Base-by-base conservation (phyloP, 2,329 filamentous ascomycete species). In the Botrytis byssoidea region DNA sequence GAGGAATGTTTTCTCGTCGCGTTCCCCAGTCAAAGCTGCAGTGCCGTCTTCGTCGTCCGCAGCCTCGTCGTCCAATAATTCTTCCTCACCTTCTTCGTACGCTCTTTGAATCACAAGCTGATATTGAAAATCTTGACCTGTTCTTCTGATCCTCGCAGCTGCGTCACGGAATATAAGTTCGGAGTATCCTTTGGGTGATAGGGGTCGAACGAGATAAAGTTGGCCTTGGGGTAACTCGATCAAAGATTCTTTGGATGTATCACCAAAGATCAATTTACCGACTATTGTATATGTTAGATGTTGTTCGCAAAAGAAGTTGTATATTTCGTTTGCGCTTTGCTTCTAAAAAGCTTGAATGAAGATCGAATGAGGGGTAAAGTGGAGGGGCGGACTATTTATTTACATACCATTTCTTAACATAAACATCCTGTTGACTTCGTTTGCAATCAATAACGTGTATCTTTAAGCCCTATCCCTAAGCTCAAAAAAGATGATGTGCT, bases 81-180 rank as follows among this genome's bases (percentile, higher is more conserved):
- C 95, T 76, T 95, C 95, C 81, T 99, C 96, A 73, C 96, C 96
- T 84, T 99, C 96, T 81, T 99, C 96, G 86, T 97, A 99, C 74
- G 95, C 95, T 75, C 96, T 90, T 82, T 99, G 96, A 60, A 98
- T 89, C 59, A 98, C 95, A 20, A 99, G 93, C 83, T 99, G 96
- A 82, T 98, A 99, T 80, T 99, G 95, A 80, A 93, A 98, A 71
- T 98, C 94, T 82, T 97, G 95, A 32, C 93, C 95, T 25, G 96
- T 98, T 76, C 93, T 91, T 77, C 97, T 92, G 80, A 99, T 97
- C 76, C 92, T 94, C 71, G 95, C 94, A 65, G 94, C 93, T 57
- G 94, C 92, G 90, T 99, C 96, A 83, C 96, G 97, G 88, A 98
- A 99, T 83, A 99, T 97, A 81, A 98, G 94, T 83, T 99, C 96